A percentile compares a stretch with the other conserved stretches of the same genome.
These are phyloP conservation scores for Ashbya aceris DNA, from an alignment of 1,139 yeast genomes.

Conservation along the genomic window DNA sequence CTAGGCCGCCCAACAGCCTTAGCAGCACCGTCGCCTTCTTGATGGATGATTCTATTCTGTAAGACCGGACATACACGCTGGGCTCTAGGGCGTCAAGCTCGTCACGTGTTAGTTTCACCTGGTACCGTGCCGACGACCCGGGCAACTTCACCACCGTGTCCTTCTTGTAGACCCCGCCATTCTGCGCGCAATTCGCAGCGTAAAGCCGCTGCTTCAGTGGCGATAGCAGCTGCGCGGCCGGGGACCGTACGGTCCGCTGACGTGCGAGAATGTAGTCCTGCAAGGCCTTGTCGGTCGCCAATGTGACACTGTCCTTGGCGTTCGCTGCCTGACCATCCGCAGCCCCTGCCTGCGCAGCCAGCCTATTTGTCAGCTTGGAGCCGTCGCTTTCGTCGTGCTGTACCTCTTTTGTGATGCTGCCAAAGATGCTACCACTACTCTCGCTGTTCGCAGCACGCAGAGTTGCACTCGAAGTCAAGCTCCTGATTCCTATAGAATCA, in stretches of 20 bases:
- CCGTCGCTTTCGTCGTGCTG: no score
- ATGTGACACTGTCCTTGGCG: conserved; percentile 19
- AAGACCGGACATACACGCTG: conserved; percentile 65
- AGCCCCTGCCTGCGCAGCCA: background rate
- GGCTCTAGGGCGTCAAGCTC: conserved; percentile 82
- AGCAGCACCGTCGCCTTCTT: conserved; percentile 81
- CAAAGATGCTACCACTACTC: no score
- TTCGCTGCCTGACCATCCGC: conserved; percentile 10
- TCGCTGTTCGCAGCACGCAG: background rate
- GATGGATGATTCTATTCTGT: conserved; percentile 72
- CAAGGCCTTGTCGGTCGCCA: conserved; percentile 33
- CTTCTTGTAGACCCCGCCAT: conserved; percentile 70
- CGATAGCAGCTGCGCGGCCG: conserved; percentile 44
- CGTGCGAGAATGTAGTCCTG: conserved; percentile 36
- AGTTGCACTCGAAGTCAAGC: background rate
- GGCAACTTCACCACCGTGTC: conserved; percentile 42
- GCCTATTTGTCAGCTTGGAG: no score
- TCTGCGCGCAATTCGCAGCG: conserved; percentile 42
- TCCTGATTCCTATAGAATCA: background rate
- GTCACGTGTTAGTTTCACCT: conserved; percentile 46
- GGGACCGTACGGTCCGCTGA: conserved; percentile 29
- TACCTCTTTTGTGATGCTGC: no score
- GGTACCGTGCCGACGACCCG: conserved; percentile 42
- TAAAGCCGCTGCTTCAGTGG: conserved; percentile 70
- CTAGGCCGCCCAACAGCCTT: conserved; percentile 59